Conservation (phyloP, 202 grass and related monocot genomes). For the Panicum virgatum region DNA sequence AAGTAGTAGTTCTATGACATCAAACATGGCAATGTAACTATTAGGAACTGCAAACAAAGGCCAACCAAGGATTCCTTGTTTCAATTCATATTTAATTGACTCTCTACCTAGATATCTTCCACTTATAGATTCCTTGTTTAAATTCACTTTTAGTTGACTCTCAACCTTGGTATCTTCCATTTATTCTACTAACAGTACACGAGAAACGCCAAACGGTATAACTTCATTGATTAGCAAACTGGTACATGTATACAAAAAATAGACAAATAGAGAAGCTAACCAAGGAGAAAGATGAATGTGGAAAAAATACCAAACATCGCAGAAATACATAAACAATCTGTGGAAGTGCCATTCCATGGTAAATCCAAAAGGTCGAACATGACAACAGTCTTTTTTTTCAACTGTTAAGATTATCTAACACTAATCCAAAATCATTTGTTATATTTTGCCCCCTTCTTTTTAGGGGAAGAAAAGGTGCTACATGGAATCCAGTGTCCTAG, state of each 20-base stretch:
- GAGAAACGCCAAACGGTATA: neutral
- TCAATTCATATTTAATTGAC: neutral
- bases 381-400: neutral
- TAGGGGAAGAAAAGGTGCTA: neutral
- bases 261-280: neutral
- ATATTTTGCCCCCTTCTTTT: neutral
- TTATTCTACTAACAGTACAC: neutral
- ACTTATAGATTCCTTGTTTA: no score
- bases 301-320: neutral
- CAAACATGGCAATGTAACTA: neutral
- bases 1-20: neutral
- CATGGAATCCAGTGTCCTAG: constrained; percentile 1
- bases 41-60: neutral
- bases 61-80: neutral
- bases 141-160: no score
- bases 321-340: constrained; percentile 16
- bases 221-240: neutral
- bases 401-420: constrained; percentile 5
- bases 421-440: neutral
- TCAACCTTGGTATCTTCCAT: no score
- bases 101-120: neutral
- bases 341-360: neutral
- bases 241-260: neutral
- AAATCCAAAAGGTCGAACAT: neutral
- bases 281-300: neutral